Evolutionary conservation across 495 filamentous ascomycete genomes (phyloP).

Genomic region (Glarea lozoyensis): DNA sequence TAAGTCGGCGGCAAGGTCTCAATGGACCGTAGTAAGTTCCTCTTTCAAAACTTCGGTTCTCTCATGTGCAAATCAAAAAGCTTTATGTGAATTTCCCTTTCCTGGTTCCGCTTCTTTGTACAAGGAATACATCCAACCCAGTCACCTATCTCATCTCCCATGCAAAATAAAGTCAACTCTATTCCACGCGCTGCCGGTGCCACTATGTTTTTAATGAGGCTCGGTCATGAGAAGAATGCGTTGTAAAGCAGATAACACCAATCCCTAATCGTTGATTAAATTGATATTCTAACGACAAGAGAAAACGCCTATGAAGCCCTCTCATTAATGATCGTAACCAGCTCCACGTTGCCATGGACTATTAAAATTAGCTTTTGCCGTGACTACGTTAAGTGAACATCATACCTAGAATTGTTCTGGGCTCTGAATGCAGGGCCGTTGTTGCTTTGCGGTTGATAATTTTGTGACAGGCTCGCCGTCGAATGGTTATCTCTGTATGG

Average conservation of each 20-base stretch:
- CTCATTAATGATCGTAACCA: constrained; percentile 37
- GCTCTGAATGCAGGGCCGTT: constrained; percentile 30
- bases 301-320: constrained; percentile 19
- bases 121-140: too few relatives aligned
- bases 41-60: too few relatives aligned
- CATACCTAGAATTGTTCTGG: constrained; percentile 41
- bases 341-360: constrained; percentile 49
- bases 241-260: constrained; percentile 23
- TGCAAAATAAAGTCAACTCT: too few relatives aligned
- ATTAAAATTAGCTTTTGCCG: constrained; percentile 17
- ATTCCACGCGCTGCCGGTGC: too few relatives aligned
- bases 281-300: constrained; percentile 4
- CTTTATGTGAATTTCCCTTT: too few relatives aligned
- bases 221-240: too few relatives aligned
- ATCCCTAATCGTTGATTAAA: constrained; percentile 12
- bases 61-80: too few relatives aligned
- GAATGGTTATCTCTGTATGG: constrained; percentile 14
- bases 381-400: background rate
- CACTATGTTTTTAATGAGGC: too few relatives aligned
- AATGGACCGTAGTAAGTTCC: too few relatives aligned
- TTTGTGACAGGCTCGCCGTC: constrained; percentile 12
- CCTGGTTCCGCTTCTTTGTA: too few relatives aligned
- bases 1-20: too few relatives aligned
- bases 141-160: too few relatives aligned
- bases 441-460: constrained; percentile 24